Evolutionary conservation across 371 early-diverging fungal species (phyloP).

Genomic region (Mucor irregularis): DNA sequence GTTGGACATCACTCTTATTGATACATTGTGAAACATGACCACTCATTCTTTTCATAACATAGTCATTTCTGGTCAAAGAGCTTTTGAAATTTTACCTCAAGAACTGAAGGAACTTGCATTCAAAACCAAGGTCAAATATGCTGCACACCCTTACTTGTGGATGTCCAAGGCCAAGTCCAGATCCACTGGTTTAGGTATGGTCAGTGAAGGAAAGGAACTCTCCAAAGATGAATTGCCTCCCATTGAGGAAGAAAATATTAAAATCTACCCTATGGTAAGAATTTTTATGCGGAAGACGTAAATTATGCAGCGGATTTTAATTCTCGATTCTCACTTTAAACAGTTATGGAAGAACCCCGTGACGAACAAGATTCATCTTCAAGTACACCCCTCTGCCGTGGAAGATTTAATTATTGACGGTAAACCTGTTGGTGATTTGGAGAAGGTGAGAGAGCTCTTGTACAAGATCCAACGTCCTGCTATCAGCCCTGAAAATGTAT

Average conservation of each 20-base stretch:
- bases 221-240: conserved; percentile 38
- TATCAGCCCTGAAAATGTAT: conserved; percentile 50
- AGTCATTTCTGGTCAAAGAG: conserved; percentile 53
- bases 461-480: conserved; percentile 48
- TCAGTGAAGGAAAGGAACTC: conserved; percentile 45
- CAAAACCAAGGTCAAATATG: conserved; percentile 51
- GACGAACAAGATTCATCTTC: conserved; percentile 49
- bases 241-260: conserved; percentile 41
- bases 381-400: conserved; percentile 50
- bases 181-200: conserved; percentile 48
- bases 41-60: not conserved
- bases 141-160: conserved; percentile 53
- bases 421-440: conserved; percentile 45
- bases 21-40: too few relatives aligned
- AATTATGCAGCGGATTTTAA: not conserved
- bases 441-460: conserved; percentile 45
- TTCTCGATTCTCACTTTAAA: not conserved
- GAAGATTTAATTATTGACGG: conserved; percentile 54
- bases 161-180: conserved; percentile 48
- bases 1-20: not conserved
- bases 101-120: conserved; percentile 49
- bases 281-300: not conserved
- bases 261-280: conserved; percentile 52
- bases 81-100: conserved; percentile 48
- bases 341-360: conserved; percentile 57